Conservation (phyloP, 768 basidiomycete species). For the Tulasnella sp. region DNA sequence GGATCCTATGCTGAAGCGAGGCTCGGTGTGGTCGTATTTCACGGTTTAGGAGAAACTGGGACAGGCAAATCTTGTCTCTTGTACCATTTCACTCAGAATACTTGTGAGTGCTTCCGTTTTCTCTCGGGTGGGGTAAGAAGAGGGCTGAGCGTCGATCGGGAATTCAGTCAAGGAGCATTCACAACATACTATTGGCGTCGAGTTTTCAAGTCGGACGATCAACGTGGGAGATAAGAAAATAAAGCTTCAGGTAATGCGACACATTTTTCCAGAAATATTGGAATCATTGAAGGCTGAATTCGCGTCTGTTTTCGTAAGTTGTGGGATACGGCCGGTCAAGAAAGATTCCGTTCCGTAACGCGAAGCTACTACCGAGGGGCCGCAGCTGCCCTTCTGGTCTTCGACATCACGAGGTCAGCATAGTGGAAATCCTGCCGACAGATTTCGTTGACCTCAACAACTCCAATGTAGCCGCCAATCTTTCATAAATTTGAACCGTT, state of each 20-base stretch:
- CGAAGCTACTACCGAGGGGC: slow-evolving; percentile 95
- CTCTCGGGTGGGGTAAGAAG: neutral
- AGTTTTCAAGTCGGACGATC: slow-evolving; percentile 90
- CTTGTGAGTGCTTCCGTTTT: slow-evolving; percentile 47
- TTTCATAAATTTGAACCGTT: slow-evolving; percentile 70
- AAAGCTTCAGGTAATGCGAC: slow-evolving; percentile 70
- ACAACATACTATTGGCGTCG: slow-evolving; percentile 97
- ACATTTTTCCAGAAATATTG: neutral
- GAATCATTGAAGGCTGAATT: neutral
- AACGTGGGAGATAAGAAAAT: slow-evolving; percentile 89
- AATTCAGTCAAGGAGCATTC: slow-evolving; percentile 82
- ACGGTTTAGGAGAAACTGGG: slow-evolving; percentile 73
- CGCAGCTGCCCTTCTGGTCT: slow-evolving; percentile 82
- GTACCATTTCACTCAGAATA: slow-evolving; percentile 93
- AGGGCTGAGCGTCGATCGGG: neutral
- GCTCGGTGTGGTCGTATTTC: neutral
- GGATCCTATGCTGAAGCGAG: neutral
- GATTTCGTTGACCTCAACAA: neutral
- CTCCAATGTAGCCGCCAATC: slow-evolving; percentile 57
- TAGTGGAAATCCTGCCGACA: neutral
- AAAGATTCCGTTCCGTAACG: slow-evolving; percentile 89
- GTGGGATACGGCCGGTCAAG: slow-evolving; percentile 97
- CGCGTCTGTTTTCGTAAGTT: slow-evolving; percentile 36
- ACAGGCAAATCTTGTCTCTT: slow-evolving; percentile 95
- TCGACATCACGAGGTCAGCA: slow-evolving; percentile 78